Conservation (phyloP, 1,139 yeast genomes). For the Spencermartinsiella ligniputridi region DNA sequence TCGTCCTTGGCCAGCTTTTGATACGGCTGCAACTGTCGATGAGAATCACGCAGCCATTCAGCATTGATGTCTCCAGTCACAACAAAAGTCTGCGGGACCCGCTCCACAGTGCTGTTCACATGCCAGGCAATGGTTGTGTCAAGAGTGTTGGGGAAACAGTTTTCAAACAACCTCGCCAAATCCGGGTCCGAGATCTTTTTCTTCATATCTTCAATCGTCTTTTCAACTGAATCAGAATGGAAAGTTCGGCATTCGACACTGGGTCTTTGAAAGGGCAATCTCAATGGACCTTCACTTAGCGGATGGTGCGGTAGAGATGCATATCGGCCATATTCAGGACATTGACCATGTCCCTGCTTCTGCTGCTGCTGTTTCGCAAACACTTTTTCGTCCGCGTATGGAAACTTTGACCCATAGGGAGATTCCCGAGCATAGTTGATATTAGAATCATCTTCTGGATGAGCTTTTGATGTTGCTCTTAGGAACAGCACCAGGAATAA, state of each 20-base stretch:
- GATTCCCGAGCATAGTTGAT: too few species aligned
- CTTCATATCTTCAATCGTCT: conserved; percentile 52
- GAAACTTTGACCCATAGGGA: too few species aligned
- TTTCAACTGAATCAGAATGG: conserved; percentile 56
- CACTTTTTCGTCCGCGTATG: neutral
- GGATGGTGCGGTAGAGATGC: conserved; percentile 34
- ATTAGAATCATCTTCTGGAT: too few species aligned
- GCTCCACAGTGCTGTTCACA: conserved; percentile 24
- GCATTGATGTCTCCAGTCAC: conserved; percentile 89
- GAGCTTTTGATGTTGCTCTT: neutral
- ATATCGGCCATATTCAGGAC: conserved; percentile 40
- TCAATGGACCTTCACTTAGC: conserved; percentile 33
- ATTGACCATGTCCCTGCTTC: conserved; percentile 14
- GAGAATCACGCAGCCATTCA: conserved; percentile 84
- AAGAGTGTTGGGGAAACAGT: conserved; percentile 80
- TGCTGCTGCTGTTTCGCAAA: neutral
- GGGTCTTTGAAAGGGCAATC: conserved; percentile 75
- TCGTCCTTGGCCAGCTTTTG: conserved; percentile 55
- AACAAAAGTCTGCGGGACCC: conserved; percentile 54
- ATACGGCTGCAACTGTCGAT: conserved; percentile 76
- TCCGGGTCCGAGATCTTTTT: conserved; percentile 54
- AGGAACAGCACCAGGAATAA: neutral
- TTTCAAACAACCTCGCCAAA: conserved; percentile 70
- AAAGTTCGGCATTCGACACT: conserved; percentile 68
- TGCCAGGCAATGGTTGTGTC: conserved; percentile 87